Percentiles rank a stretch among this genome's conserved stretches.
These are phyloP conservation scores for Alternaria consortialis DNA, from an alignment of 2,329 filamentous ascomycete genomes.

Conservation along the genomic window DNA sequence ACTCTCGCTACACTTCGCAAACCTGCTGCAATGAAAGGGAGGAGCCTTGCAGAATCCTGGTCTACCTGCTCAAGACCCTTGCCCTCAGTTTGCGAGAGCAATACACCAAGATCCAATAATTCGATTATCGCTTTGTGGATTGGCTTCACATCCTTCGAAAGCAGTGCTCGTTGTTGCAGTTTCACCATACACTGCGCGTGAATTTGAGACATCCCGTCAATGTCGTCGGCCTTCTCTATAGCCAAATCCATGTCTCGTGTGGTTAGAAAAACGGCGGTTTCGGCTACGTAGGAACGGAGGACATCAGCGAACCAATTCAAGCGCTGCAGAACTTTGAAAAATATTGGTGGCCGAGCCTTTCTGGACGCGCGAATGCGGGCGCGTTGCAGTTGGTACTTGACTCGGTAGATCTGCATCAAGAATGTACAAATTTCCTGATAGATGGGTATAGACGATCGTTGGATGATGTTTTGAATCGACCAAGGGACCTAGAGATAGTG, in stretches of 20 bases:
- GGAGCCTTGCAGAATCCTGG: constrained; percentile 69
- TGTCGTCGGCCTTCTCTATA: constrained; percentile 71
- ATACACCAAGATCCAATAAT: constrained; percentile 77
- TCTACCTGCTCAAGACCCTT: constrained; percentile 57
- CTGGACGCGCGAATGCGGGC: constrained; percentile 36
- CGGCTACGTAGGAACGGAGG: constrained; percentile 78
- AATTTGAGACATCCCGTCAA: constrained; percentile 80
- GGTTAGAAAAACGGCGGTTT: constrained; percentile 72
- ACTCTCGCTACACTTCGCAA: constrained; percentile 78
- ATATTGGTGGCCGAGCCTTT: constrained; percentile 9
- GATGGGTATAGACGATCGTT: constrained; percentile 66
- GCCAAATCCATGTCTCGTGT: constrained; percentile 64
- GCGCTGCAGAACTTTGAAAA: constrained; percentile 69
- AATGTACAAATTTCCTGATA: constrained; percentile 81
- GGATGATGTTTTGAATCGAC: constrained; percentile 76
- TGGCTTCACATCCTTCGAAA: constrained; percentile 72
- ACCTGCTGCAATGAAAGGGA: constrained; percentile 76
- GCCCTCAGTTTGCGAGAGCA: constrained; percentile 69
- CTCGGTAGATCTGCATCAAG: constrained; percentile 78
- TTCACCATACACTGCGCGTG: constrained; percentile 71
- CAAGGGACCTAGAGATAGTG: constrained; percentile 55
- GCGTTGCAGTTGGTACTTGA: constrained; percentile 71
- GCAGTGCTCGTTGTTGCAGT: constrained; percentile 73
- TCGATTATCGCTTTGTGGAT: constrained; percentile 78
- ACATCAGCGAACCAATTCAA: constrained; percentile 81